A percentile compares a stretch with the other conserved stretches of the same genome.
Evolutionary conservation across 139 green algal genomes (phyloP).

Genomic region (Chlorella sp.): DNA sequence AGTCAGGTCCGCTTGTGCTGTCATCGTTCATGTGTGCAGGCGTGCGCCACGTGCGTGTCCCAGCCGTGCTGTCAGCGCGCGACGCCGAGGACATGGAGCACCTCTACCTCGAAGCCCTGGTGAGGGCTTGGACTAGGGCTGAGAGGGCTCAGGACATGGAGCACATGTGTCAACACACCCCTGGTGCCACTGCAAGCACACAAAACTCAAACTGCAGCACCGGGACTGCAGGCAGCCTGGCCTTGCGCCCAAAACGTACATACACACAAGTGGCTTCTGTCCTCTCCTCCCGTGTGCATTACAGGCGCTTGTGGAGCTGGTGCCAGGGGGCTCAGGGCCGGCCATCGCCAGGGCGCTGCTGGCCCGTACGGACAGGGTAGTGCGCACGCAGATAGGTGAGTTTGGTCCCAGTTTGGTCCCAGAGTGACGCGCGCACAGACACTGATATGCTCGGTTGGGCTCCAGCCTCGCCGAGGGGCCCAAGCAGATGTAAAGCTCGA

Average conservation of each 20-base stretch:
- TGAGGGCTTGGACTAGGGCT: not conserved
- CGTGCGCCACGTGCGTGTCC: conserved; percentile 13
- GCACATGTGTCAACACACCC: not conserved
- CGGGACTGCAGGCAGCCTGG: not conserved
- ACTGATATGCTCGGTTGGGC: too few species aligned
- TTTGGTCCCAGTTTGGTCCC: too few species aligned
- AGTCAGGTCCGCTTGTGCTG: not conserved
- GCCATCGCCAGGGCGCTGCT: conserved; percentile 22
- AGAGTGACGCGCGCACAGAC: too few species aligned
- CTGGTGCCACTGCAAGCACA: not conserved
- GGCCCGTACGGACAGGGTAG: conserved; percentile 20
- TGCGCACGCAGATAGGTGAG: conserved; percentile 16
- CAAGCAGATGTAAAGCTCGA: too few species aligned
- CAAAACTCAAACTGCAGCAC: not conserved
- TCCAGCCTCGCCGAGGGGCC: too few species aligned
- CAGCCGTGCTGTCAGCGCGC: conserved; percentile 21
- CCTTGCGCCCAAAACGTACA: too few species aligned
- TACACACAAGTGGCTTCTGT: too few species aligned
- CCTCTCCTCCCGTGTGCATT: too few species aligned
- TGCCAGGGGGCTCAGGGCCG: conserved; percentile 13
- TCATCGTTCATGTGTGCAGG: conserved; percentile 10
- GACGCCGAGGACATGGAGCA: conserved; percentile 33
- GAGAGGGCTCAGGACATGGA: not conserved
- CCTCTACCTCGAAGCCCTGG: conserved; percentile 30
- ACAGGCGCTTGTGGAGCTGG: conserved; percentile 25